phyloP scores from a whole-genome alignment of 768 basidiomycete genomes.

The Boletus sp. region DNA sequence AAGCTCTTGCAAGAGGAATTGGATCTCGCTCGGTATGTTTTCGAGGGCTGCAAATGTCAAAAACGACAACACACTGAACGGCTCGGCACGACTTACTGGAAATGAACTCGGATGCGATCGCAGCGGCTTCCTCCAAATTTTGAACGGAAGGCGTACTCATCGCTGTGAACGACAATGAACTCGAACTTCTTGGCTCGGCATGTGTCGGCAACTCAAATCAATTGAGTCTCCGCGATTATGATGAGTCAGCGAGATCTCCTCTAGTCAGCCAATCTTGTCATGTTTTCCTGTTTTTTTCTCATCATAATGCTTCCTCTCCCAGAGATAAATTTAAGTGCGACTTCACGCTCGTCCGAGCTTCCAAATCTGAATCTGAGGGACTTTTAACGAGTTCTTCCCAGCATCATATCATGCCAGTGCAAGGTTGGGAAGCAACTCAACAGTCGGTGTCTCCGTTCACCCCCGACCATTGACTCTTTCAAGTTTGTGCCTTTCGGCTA shows the following conservation, averaged over 20 bases:
- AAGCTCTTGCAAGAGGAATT: conserved; percentile 48
- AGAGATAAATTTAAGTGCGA: background rate
- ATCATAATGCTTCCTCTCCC: background rate
- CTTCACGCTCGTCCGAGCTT: background rate
- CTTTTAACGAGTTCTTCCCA: background rate
- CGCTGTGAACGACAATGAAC: background rate
- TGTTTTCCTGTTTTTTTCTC: no score
- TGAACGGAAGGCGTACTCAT: conserved; percentile 35
- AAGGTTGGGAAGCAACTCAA: background rate
- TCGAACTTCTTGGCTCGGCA: conserved; percentile 3
- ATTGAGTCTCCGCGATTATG: conserved; percentile 25
- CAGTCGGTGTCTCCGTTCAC: background rate
- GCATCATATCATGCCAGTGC: conserved; percentile 8
- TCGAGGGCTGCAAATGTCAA: conserved; percentile 39
- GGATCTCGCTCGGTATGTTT: conserved; percentile 49
- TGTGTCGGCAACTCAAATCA: conserved; percentile 10
- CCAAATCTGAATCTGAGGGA: background rate
- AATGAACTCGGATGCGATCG: conserved; percentile 49
- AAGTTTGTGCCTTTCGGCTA: background rate
- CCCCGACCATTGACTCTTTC: background rate
- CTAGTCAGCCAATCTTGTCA: no score
- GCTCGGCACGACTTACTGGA: conserved; percentile 36
- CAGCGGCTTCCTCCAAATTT: conserved; percentile 48
- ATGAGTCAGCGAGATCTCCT: conserved; percentile 14
- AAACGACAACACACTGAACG: background rate